Base-by-base conservation (phyloP, 805 yeast genomes). In the Clavispora santaluciae region DNA sequence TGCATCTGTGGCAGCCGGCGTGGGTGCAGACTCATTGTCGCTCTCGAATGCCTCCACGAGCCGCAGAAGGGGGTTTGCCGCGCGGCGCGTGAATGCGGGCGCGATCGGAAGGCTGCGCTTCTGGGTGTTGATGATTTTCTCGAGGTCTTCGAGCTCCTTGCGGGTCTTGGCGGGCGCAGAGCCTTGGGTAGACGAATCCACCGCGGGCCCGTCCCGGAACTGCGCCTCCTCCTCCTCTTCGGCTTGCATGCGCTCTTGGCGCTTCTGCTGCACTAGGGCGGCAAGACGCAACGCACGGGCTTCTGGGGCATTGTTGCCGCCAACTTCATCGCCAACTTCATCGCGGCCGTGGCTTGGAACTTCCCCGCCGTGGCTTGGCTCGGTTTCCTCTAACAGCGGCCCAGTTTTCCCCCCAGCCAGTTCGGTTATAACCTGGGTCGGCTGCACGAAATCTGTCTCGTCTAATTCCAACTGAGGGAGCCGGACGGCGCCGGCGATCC, bases 381-480 rank as follows among this genome's bases (percentile, higher is more conserved):
- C n/a, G n/a, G n/a, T n/a, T n/a, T n/a, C n/a, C n/a, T n/a, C n/a
- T n/a, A n/a, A n/a, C n/a, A n/a, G n/a, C n/a, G n/a, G n/a, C n/a
- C n/a, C n/a, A n/a, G n/a, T n/a, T n/a, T n/a, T n/a, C 13, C 12
- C 13, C 16, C 31, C 31, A 3, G 16, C 10, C 31, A 28, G 16
- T 22, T 23, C 38, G 20, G 23, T 25, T 12, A 13, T 10, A 6
- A 9, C 35, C 38, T 26, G 35, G 21, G 25, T 48, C 44, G 26
- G 53, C 33, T 6, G 12, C 10, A 12, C 33, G 15, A 54, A 45
- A 10, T 53, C 57, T 9, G 45, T 38, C 10, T 45, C 46, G 31
- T 56, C 60, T 9, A 55, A 41, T 11, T 44, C 55, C 35, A 68
- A 53, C 44, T 68, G 72, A 1, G 73, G 73, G 16, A 68, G 56